Conservation (phyloP, 2,329 filamentous ascomycete genomes). For the Fusarium sterilihyphosum region DNA sequence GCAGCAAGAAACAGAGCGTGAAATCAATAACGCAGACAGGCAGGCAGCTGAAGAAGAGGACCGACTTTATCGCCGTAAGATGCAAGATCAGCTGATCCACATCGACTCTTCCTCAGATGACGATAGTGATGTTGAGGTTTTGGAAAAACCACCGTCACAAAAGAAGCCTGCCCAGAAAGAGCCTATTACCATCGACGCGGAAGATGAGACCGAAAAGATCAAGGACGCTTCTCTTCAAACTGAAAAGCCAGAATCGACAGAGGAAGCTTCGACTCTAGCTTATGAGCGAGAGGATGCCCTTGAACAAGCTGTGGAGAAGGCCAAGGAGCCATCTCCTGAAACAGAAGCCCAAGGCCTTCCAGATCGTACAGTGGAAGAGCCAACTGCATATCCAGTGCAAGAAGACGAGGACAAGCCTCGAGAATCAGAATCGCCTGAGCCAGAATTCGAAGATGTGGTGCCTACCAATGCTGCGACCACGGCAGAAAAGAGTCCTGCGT, state of each 20-base stretch:
- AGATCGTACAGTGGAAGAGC: not conserved
- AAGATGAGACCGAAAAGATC: not conserved
- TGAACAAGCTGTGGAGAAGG: not conserved
- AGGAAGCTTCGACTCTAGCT: not conserved
- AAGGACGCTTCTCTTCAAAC: not conserved
- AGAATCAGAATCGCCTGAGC: conserved; percentile 50
- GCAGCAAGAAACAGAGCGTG: conserved; percentile 64
- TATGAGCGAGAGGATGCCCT: not conserved
- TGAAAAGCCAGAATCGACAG: not conserved
- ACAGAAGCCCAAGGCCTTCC: conserved; percentile 4
- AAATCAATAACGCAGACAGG: conserved; percentile 72
- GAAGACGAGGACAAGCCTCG: conserved; percentile 32
- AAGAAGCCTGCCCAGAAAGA: conserved; percentile 29
- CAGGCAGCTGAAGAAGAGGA: conserved; percentile 67
- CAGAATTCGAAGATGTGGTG: conserved; percentile 51
- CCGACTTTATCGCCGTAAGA: conserved; percentile 54
- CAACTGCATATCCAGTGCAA: not conserved
- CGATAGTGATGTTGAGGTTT: conserved; percentile 66
- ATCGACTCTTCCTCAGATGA: conserved; percentile 71
- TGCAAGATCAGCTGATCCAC: conserved; percentile 64
- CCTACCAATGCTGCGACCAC: conserved; percentile 30
- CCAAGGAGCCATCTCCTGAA: not conserved
- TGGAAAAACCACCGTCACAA: conserved; percentile 58
- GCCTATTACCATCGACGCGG: conserved; percentile 9
- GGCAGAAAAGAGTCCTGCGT: conserved; percentile 17